These are phyloP conservation scores for Talaromyces amestolkiae DNA, from an alignment of 2,329 filamentous ascomycete genomes.

Conservation along the genomic window DNA sequence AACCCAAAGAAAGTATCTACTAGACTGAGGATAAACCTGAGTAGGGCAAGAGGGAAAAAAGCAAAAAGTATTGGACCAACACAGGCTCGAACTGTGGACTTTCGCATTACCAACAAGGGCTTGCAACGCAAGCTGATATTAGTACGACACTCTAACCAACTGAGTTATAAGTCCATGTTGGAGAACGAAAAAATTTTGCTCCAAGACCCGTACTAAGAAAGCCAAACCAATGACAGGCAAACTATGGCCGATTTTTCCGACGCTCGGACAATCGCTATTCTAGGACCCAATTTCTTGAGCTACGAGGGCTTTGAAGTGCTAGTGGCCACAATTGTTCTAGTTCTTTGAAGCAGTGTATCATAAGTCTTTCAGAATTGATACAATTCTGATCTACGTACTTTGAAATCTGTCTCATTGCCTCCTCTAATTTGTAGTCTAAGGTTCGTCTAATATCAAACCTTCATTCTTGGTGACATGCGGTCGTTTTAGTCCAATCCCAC, in stretches of 20 bases:
- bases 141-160: slow-evolving; percentile 10
- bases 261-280: background rate
- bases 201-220: rapidly evolving
- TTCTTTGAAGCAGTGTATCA: background rate
- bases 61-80: slow-evolving; percentile 3
- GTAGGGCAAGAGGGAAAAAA: background rate
- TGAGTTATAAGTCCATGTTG: slow-evolving; percentile 7
- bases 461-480: background rate
- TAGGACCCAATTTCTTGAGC: background rate
- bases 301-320: background rate
- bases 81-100: slow-evolving; percentile 11
- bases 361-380: background rate
- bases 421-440: background rate
- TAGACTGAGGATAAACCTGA: background rate
- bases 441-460: background rate
- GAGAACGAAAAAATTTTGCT: background rate
- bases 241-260: background rate
- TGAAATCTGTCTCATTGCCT: background rate
- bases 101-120: background rate
- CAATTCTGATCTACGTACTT: no score
- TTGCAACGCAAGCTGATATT: background rate
- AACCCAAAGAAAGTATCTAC: background rate
- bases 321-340: background rate
- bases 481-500: background rate
- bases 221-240: background rate